Conservation (phyloP, 1,139 yeast genomes). For the Candida tetrigidarum region DNA sequence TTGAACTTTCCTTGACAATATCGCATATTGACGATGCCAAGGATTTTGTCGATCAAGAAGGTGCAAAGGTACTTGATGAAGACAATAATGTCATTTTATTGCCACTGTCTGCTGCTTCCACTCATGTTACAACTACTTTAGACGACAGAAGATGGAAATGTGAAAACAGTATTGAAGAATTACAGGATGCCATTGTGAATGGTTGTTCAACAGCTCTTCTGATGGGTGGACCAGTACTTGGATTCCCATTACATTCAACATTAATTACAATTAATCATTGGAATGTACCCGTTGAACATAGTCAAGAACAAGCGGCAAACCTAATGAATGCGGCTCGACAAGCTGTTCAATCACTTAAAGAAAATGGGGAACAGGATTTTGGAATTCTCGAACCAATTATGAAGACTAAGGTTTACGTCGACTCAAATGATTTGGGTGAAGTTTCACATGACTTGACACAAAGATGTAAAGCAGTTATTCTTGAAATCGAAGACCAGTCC, state of each 20-base stretch:
- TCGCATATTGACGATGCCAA: conserved; percentile 54
- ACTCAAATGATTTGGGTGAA: conserved; percentile 75
- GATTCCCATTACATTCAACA: conserved; percentile 68
- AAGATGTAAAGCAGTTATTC: conserved; percentile 73
- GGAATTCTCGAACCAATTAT: conserved; percentile 84
- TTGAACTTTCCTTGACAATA: conserved; percentile 44
- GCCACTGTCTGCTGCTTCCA: conserved; percentile 33
- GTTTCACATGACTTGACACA: conserved; percentile 77
- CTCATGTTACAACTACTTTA: conserved; percentile 28
- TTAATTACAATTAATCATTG: conserved; percentile 55
- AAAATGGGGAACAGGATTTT: conserved; percentile 31
- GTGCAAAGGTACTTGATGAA: conserved; percentile 37
- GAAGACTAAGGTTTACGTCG: conserved; percentile 72
- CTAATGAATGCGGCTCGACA: conserved; percentile 37
- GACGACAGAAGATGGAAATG: conserved; percentile 55
- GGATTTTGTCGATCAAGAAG: conserved; percentile 45
- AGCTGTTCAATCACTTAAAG: conserved; percentile 37
- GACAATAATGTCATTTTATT: conserved; percentile 43
- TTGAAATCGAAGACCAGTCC: conserved; percentile 62
- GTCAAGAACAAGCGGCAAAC: conserved; percentile 27
- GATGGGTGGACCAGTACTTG: conserved; percentile 71
- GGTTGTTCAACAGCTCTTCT: conserved; percentile 77
- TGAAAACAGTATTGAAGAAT: conserved; percentile 47
- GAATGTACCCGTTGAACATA: conserved; percentile 58
- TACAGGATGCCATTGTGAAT: conserved; percentile 57